Base-by-base conservation (phyloP, 768 basidiomycete species). In the Trametopsis cervina region DNA sequence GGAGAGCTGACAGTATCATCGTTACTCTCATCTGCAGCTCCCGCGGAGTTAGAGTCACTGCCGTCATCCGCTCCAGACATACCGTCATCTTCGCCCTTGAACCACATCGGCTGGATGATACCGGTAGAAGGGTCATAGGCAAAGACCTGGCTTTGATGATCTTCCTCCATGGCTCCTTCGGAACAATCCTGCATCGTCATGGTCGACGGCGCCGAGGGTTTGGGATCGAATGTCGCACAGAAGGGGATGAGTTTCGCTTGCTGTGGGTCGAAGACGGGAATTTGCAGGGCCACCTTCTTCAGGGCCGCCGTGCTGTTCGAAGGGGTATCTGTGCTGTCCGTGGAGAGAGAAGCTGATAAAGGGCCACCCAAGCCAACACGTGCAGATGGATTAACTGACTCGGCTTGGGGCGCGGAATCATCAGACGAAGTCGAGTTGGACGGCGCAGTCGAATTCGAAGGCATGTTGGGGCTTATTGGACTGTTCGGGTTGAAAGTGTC, bases 211-310 rank as follows among this genome's bases (percentile, higher is more conserved):
- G 62, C 54, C 4, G 66, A 47, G 2, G 81, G 80, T 23, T 69
- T 64, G 2, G 78, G 69, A 53, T 84, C 69, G 58, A 75, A 85
- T 4, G 82, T 85, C 4, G 76, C 78, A 51, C 85, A 88, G 57
- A 70, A 78, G 20, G 65, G 59, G 47, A 66, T 61, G 55, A 68
- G 65, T 20, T 56, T 44, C 0, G 69, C 74, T 10, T 48, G 56
- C 7, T 42, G 50, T 20, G 69, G 62, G 47, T 74, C 63, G 51
- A 72, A 73, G 46, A 81, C 63, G 3, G 69, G 64, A 23, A 72
- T 57, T 51, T 69, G 66, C 18, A 87, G 62, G 2, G 59, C 62
- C 24, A 83, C 78, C 12, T 49, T 57, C 21, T 55, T 22, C 39
- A 55, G 15, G 9, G 29, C 9, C 29, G 29, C 29, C 7, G 29